Conservation (phyloP, 306 rosid species). For the Arachis hypogaea region DNA sequence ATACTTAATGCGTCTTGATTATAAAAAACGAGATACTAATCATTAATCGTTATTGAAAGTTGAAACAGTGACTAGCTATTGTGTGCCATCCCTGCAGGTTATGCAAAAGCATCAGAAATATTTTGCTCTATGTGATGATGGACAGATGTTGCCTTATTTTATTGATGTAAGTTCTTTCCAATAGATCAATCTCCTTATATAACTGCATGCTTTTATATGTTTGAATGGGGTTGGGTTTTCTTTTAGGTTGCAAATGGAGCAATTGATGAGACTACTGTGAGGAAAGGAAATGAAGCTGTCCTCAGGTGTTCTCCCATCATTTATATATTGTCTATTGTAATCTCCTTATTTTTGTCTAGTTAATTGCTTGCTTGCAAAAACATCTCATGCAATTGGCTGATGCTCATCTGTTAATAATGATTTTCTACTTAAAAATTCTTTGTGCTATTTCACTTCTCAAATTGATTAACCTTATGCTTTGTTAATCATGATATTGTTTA, state of each 20-base stretch:
- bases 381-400: too few relatives aligned
- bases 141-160: constrained; percentile 81
- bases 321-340: constrained; percentile 8
- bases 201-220: constrained; percentile 23
- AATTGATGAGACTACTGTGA: constrained; percentile 68
- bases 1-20: too few relatives aligned
- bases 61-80: constrained; percentile 16
- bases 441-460: too few relatives aligned
- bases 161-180: constrained; percentile 70
- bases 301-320: constrained; percentile 60
- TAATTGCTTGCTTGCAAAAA: too few relatives aligned
- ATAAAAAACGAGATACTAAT: too few relatives aligned
- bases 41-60: too few relatives aligned
- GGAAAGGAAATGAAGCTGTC: constrained; percentile 96
- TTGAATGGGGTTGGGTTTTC: constrained; percentile 30
- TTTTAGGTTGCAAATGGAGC: constrained; percentile 89
- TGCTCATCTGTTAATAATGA: too few relatives aligned
- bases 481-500: too few relatives aligned
- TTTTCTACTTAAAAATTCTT: too few relatives aligned
- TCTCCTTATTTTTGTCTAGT: too few relatives aligned
- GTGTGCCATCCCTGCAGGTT: constrained; percentile 61
- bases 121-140: constrained; percentile 67
- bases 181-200: constrained; percentile 11
- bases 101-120: constrained; percentile 98
- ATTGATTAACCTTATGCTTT: too few relatives aligned